Evolutionary conservation across 441 rosid species (phyloP).

Genomic region (Rhodomyrtus psidioides): DNA sequence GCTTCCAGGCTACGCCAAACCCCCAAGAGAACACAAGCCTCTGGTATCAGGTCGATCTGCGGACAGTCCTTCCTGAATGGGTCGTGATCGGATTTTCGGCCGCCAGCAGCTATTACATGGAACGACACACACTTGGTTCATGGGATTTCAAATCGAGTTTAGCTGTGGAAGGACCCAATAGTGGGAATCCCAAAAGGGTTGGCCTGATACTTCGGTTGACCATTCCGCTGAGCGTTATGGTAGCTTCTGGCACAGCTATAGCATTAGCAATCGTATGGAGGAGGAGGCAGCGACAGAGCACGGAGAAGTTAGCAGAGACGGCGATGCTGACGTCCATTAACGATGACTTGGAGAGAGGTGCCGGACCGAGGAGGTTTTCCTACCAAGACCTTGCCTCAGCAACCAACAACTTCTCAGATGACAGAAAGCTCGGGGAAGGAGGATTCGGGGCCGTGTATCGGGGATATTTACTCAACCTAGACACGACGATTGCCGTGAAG

Average conservation of each 20-base stretch:
- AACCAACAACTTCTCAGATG: conserved; percentile 29
- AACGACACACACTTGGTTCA: conserved; percentile 7
- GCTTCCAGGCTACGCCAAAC: neutral
- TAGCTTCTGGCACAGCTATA: neutral
- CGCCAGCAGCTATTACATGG: conserved; percentile 4
- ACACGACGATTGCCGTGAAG: conserved; percentile 25
- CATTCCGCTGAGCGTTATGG: neutral
- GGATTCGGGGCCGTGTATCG: conserved; percentile 48
- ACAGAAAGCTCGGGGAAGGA: conserved; percentile 46
- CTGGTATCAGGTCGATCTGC: conserved; percentile 19
- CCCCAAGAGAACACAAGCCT: conserved; percentile 17
- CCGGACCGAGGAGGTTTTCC: conserved; percentile 44
- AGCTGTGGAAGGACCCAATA: neutral
- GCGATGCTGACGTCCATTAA: conserved; percentile 21
- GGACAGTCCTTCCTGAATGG: conserved; percentile 22
- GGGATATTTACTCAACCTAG: conserved; percentile 21
- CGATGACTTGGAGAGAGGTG: conserved; percentile 34
- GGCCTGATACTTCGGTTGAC: neutral
- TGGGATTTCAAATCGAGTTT: conserved; percentile 36
- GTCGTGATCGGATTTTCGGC: conserved; percentile 29
- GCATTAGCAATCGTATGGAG: neutral
- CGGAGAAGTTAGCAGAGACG: neutral
- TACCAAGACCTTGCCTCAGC: conserved; percentile 27
- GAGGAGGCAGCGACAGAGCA: neutral
- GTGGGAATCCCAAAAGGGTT: neutral